Evolutionary conservation across 306 rosid species (phyloP).

Genomic region (Ochetophila trinervis): DNA sequence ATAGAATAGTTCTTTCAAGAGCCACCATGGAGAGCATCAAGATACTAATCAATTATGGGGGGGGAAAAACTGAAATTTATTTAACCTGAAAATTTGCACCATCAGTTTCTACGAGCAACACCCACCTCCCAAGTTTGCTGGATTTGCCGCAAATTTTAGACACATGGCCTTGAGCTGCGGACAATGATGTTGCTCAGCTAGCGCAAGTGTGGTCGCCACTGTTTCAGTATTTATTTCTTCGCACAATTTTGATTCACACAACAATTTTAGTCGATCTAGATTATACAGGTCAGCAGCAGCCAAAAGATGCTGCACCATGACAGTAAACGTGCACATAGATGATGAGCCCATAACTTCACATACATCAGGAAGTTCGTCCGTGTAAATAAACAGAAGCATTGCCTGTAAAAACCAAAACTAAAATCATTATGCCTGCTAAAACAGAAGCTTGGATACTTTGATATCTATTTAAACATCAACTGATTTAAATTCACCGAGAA

Average conservation of each 20-base stretch:
- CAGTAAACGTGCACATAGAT: conserved; percentile 52
- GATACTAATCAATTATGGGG: conserved; percentile 6
- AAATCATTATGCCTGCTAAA: conserved; percentile 18
- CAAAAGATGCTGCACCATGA: conserved; percentile 84
- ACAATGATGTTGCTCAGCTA: conserved; percentile 78
- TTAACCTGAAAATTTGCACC: conserved; percentile 30
- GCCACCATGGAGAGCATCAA: not conserved
- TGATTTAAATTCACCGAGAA: too few relatives aligned
- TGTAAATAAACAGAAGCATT: conserved; percentile 72
- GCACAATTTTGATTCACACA: conserved; percentile 73
- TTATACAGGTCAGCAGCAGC: conserved; percentile 80
- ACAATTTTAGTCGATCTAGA: conserved; percentile 66
- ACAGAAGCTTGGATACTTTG: conserved; percentile 6
- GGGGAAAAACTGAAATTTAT: conserved; percentile 18
- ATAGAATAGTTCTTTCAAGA: not conserved
- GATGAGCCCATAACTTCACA: conserved; percentile 57
- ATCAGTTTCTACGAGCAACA: conserved; percentile 32
- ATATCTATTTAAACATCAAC: not conserved
- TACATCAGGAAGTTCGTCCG: conserved; percentile 61
- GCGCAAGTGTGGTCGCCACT: conserved; percentile 69
- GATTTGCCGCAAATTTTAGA: conserved; percentile 66
- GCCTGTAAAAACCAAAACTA: conserved; percentile 46
- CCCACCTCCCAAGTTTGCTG: conserved; percentile 78
- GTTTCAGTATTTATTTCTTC: conserved; percentile 60
- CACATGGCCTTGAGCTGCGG: conserved; percentile 73